Evolutionary conservation across 169 alveolate genomes (phyloP).

Genomic region (Plasmodium malariae): DNA sequence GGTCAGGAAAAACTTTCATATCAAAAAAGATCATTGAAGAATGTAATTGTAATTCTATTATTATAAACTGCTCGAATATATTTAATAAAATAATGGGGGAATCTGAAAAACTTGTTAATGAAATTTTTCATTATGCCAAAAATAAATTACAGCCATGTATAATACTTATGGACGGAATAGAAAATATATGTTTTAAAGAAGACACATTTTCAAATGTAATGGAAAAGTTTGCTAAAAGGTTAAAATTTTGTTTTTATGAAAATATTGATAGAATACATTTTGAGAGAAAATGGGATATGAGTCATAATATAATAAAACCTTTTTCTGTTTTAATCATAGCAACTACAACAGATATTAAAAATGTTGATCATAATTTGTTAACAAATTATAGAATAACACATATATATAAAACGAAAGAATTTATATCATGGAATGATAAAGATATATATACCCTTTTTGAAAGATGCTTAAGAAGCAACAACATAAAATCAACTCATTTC

Average conservation of each 20-base stretch:
- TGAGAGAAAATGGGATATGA: conserved; percentile 30
- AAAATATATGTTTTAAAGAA: conserved; percentile 34
- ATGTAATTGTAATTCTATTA: conserved; percentile 63
- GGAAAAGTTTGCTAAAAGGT: conserved; percentile 27
- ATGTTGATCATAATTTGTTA: conserved; percentile 42
- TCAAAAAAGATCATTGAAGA: conserved; percentile 45
- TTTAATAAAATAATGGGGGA: conserved; percentile 74
- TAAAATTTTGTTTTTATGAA: conserved; percentile 62
- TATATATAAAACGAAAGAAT: conserved; percentile 25
- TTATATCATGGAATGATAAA: conserved; percentile 11
- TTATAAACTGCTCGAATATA: conserved; percentile 53
- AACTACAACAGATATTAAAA: conserved; percentile 24
- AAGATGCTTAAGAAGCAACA: conserved; percentile 10
- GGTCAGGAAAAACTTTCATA: conserved; percentile 53
- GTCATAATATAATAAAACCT: not conserved
- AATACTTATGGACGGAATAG: conserved; percentile 41
- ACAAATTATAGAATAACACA: conserved; percentile 15
- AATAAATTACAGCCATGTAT: conserved; percentile 58
- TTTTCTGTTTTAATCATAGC: conserved; percentile 25
- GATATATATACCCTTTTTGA: conserved; percentile 38
- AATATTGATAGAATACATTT: conserved; percentile 40
- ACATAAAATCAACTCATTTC: conserved; percentile 23
- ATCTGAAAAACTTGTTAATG: conserved; percentile 57
- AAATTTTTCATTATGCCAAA: conserved; percentile 37
- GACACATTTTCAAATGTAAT: not conserved